Base-by-base conservation (phyloP, 225 moss, liverwort and hornwort species). In the Physcomitrium patens region DNA sequence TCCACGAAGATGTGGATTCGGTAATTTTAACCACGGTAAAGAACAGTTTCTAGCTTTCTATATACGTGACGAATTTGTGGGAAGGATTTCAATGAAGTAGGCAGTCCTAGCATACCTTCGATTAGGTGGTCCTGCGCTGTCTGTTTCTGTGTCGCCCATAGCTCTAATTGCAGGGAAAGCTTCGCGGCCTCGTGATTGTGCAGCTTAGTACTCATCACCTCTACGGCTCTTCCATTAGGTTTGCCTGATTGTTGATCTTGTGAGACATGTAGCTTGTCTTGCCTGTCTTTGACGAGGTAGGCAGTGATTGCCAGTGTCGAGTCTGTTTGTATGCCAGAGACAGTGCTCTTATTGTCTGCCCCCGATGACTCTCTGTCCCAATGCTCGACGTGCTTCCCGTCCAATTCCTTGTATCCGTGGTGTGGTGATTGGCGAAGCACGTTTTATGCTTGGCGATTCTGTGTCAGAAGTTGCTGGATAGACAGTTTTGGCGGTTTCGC, bases 111-210 rank as follows among this genome's bases (percentile, higher is more conserved):
- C 64, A 6, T 23, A 37, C 20, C 10, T 50, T 12, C 13, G 7
- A 22, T n/a, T 2, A 62, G 31, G 20, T 57, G 12, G 68, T 37
- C 14, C n/a, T 60, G 10, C 8, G 6, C 5, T 45, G 45, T 51
- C 11, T 69, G 48, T 55, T 42, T 9, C 11, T 1, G 55, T 47
- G 7, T 37, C 31, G 46, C 16, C n/a, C 23, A 17, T 16, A 54
- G 37, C 22, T 13, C 46, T 48, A 46, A 17, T 69, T 5, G 2
- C 41, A 48, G 27, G 31, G 60, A 61, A 45, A 28, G 9, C 17
- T 54, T 54, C 12, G 54, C 68, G 53, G 13, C 27, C 24, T 67
- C 60, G 51, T 7, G 49, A 78, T 18, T 48, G 31, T 13, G 18
- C 60, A 49, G 20, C 47, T 63, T 45, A 62, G 68, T 20, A 17